Conservation (phyloP, 1,139 yeast genomes). For the Williopsis jadinii region DNA sequence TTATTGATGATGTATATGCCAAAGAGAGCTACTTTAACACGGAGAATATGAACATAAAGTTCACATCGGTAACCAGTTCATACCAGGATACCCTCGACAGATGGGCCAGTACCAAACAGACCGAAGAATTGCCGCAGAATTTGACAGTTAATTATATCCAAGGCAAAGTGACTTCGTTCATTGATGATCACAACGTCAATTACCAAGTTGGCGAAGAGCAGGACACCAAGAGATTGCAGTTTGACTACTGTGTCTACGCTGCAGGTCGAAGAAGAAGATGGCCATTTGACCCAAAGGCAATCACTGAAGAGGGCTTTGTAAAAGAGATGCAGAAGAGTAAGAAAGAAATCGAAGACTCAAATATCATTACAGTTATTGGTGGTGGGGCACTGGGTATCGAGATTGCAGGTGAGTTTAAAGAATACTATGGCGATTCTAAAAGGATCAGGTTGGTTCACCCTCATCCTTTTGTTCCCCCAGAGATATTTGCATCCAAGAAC, state of each 20-base stretch:
- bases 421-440: constrained; percentile 18
- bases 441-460: constrained; percentile 23
- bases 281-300: constrained; percentile 45
- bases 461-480: constrained; percentile 18
- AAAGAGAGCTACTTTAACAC: constrained; percentile 30
- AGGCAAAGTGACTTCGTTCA: constrained; percentile 33
- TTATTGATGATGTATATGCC: constrained; percentile 42
- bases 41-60: constrained; percentile 19
- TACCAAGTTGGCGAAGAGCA: constrained; percentile 11
- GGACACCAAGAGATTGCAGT: constrained; percentile 27
- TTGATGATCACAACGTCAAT: constrained; percentile 23
- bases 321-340: constrained; percentile 24
- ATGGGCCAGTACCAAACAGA: constrained; percentile 13
- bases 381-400: constrained; percentile 28
- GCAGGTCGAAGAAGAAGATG: constrained; percentile 45
- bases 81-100: constrained; percentile 26
- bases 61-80: constrained; percentile 27
- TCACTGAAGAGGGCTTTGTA: constrained; percentile 19
- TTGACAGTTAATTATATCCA: constrained; percentile 30
- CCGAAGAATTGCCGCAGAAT: constrained; percentile 14
- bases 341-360: constrained; percentile 14
- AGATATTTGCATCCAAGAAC: constrained; percentile 13
- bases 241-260: constrained; percentile 43
- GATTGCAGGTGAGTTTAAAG: constrained; percentile 26
- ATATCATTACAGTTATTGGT: constrained; percentile 23